phyloP scores from a whole-genome alignment of 768 basidiomycete species.

The Tricholoma matsutake region DNA sequence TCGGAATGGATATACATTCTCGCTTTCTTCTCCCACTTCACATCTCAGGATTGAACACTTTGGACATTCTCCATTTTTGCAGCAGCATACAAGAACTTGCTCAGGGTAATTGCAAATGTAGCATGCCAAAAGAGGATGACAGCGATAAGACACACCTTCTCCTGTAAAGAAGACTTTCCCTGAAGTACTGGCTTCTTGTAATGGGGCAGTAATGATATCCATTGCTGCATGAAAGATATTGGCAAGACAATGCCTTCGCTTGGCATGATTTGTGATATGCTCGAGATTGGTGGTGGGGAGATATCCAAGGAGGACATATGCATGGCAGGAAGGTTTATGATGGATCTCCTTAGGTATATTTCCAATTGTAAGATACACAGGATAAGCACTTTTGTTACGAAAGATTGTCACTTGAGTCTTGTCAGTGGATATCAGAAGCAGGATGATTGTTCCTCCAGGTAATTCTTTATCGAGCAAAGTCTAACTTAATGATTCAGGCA shows the following conservation, averaged over 20 bases:
- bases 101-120: conserved; percentile 43
- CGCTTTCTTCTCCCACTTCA: conserved; percentile 14
- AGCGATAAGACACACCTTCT: conserved; percentile 27
- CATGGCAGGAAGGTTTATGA: conserved; percentile 33
- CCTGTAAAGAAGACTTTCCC: conserved; percentile 25
- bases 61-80: conserved; percentile 18
- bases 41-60: conserved; percentile 15
- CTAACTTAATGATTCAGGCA: conserved; percentile 19
- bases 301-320: conserved; percentile 24
- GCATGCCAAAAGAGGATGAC: conserved; percentile 37
- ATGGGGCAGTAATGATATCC: too few species aligned
- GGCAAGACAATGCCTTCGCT: too few species aligned
- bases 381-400: conserved; percentile 40
- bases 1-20: neutral
- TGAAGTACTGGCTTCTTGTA: too few species aligned
- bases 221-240: too few species aligned
- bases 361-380: conserved; percentile 47
- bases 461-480: conserved; percentile 24
- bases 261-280: too few species aligned
- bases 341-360: conserved; percentile 41
- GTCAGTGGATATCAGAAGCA: too few species aligned
- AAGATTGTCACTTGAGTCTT: conserved; percentile 16
- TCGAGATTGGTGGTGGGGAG: too few species aligned
- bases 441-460: conserved; percentile 7
- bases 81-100: conserved; percentile 32